These are phyloP conservation scores for Lanmaoa pseudosensibilis DNA, from an alignment of 768 basidiomycete species.

Conservation along the genomic window DNA sequence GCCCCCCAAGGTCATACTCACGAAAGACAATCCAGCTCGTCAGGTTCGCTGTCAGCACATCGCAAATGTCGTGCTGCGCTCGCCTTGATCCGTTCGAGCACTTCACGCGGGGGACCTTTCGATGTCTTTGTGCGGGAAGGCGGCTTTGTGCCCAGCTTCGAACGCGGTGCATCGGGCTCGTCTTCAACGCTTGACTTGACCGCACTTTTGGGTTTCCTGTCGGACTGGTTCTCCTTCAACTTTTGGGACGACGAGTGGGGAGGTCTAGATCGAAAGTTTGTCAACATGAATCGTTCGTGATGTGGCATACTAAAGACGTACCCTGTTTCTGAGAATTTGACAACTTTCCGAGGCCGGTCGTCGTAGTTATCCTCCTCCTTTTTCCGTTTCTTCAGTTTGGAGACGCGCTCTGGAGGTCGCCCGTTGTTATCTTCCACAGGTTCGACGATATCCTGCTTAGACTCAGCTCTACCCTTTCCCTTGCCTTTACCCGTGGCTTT, in stretches of 20 bases:
- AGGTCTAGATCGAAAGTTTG: not conserved
- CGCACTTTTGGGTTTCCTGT: not conserved
- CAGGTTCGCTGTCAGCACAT: constrained; percentile 38
- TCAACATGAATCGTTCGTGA: not conserved
- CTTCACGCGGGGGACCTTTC: constrained; percentile 41
- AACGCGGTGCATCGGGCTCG: not conserved
- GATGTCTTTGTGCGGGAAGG: constrained; percentile 12
- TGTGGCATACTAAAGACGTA: constrained; percentile 4
- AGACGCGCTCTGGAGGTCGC: not conserved
- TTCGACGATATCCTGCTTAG: not conserved
- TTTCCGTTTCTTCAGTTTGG: constrained; percentile 22
- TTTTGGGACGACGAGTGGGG: constrained; percentile 26
- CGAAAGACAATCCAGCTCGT: constrained; percentile 48
- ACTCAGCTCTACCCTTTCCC: not conserved
- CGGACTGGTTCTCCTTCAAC: constrained; percentile 36
- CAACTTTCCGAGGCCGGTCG: constrained; percentile 24
- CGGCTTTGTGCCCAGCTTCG: not conserved
- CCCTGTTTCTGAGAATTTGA: constrained; percentile 16
- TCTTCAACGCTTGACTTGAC: not conserved
- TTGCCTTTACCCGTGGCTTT: not conserved
- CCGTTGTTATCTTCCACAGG: not conserved
- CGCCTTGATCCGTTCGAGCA: constrained; percentile 39
- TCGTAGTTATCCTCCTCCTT: constrained; percentile 22
- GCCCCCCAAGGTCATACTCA: constrained; percentile 20
- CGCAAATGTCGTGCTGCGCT: constrained; percentile 23